Evolutionary conservation across 2,329 filamentous ascomycete genomes (phyloP), one percentile per base, ranked within the genome.

Genomic region (Blastomyces parvus): DNA sequence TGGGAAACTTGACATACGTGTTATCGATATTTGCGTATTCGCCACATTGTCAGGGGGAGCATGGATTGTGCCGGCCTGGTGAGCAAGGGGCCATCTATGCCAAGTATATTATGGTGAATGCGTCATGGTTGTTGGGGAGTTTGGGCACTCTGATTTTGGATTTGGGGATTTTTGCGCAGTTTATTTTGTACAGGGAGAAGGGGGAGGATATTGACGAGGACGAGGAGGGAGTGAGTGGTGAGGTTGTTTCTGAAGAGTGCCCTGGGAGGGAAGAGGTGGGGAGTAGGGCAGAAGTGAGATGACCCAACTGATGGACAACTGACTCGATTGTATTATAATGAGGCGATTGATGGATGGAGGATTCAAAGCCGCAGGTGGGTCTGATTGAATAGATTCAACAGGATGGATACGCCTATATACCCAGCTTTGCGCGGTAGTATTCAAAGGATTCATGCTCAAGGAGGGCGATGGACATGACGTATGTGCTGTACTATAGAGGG

Each of bases 1-100:
- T 97, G 6, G 94, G 94, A 1, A 99, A 99, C 74, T 76, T 96
- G 67, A 97, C 92, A 0, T 97, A 95, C 71, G 92, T 97, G 22
- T 79, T 96, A 46, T 92, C 88, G 46, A 97, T 99, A 69, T 83
- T 97, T 67, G 92, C 91, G 0, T 97, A 91, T 71, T 90, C 92
- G 64, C 90, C 92, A 0, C 79, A 83, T 38, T 96, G 90, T 68
- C 63, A 33, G 69, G 77, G 67, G 64, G 70, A 59, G 25, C 25
- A 52, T 14, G 69, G 66, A 30, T 70, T 74, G 17, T 96, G 92
- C 77, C 74, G 74, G 33, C 77, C 81, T 0, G 89, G 86, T 0
- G 90, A 96, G 76, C 84, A 84, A 0, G 72, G 74, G 13, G 77
- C 74, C 0, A 81, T 92, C 14, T 97, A 97, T 74, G 85, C 84